phyloP scores from a whole-genome alignment of 78 protist genomes.

The Dictyostelium firmibasis region DNA sequence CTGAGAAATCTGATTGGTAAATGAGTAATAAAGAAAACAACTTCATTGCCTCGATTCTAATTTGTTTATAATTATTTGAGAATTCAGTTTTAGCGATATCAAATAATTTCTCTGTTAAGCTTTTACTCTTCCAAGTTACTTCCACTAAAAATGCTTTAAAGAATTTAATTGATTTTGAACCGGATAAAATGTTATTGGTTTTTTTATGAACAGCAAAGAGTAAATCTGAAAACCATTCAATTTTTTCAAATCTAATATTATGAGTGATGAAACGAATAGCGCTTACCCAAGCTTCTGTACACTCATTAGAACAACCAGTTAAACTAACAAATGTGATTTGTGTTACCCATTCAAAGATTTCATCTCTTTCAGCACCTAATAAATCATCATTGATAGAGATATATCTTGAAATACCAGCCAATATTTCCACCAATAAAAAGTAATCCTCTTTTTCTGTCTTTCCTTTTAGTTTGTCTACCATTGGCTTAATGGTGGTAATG shows the following conservation, averaged over 20 bases:
- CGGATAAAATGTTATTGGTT: slow-evolving; percentile 18
- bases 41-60: slow-evolving; percentile 23
- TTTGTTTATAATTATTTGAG: slow-evolving; percentile 55
- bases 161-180: slow-evolving; percentile 33
- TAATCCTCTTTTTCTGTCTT: slow-evolving; percentile 47
- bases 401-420: slow-evolving; percentile 40
- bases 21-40: neutral
- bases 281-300: neutral
- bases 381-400: neutral
- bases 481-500: slow-evolving; percentile 5
- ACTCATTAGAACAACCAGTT: slow-evolving; percentile 17
- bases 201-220: neutral
- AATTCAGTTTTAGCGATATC: slow-evolving; percentile 13
- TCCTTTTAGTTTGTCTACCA: neutral
- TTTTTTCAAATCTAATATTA: neutral
- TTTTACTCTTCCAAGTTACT: slow-evolving; percentile 5
- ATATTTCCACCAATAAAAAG: slow-evolving; percentile 19
- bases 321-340: neutral
- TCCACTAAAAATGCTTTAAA: slow-evolving; percentile 17
- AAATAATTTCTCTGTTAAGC: neutral
- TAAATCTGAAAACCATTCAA: slow-evolving; percentile 2
- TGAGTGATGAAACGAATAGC: slow-evolving; percentile 23
- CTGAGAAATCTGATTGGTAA: neutral
- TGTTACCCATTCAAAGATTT: neutral
- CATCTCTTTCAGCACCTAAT: neutral